Conservation (phyloP, 2,329 filamentous ascomycete species). For the Periconia digitata region DNA sequence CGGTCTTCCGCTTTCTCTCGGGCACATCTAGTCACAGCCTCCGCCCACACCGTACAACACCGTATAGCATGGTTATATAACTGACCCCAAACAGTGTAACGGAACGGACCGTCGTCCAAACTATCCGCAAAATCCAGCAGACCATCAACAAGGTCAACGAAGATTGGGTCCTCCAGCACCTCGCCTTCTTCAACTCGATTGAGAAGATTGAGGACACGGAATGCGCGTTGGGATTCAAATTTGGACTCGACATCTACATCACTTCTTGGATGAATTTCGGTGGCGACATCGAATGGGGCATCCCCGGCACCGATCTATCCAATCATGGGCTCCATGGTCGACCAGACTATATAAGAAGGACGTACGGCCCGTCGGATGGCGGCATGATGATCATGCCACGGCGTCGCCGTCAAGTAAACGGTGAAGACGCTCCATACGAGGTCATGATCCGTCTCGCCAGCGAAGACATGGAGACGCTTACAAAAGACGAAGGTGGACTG, state of each 20-base stretch:
- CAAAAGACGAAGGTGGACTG: slow-evolving; percentile 32
- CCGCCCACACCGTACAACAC: too few relatives aligned
- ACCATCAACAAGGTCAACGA: slow-evolving; percentile 33
- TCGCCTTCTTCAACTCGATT: slow-evolving; percentile 33
- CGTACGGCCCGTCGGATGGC: slow-evolving; percentile 33
- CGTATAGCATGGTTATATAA: slow-evolving; percentile 1
- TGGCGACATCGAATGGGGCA: slow-evolving; percentile 34
- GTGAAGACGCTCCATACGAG: slow-evolving; percentile 35
- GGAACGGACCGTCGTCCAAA: slow-evolving; percentile 27
- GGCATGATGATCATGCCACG: slow-evolving; percentile 40
- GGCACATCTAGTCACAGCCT: neutral
- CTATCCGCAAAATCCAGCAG: slow-evolving; percentile 28
- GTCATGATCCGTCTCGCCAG: slow-evolving; percentile 35
- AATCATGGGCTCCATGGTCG: slow-evolving; percentile 25
- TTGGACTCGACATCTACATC: slow-evolving; percentile 38
- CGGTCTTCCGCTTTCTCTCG: neutral
- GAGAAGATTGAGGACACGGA: slow-evolving; percentile 34
- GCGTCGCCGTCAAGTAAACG: slow-evolving; percentile 22
- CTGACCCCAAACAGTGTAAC: slow-evolving; percentile 32
- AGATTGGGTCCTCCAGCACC: slow-evolving; percentile 32
- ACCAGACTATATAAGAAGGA: slow-evolving; percentile 37
- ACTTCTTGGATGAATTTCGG: slow-evolving; percentile 41
- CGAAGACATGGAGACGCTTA: slow-evolving; percentile 36
- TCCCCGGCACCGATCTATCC: slow-evolving; percentile 33
- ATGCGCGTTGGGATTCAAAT: slow-evolving; percentile 27